phyloP scores from a whole-genome alignment of 768 basidiomycete genomes.

The Lentinula lateritia region DNA sequence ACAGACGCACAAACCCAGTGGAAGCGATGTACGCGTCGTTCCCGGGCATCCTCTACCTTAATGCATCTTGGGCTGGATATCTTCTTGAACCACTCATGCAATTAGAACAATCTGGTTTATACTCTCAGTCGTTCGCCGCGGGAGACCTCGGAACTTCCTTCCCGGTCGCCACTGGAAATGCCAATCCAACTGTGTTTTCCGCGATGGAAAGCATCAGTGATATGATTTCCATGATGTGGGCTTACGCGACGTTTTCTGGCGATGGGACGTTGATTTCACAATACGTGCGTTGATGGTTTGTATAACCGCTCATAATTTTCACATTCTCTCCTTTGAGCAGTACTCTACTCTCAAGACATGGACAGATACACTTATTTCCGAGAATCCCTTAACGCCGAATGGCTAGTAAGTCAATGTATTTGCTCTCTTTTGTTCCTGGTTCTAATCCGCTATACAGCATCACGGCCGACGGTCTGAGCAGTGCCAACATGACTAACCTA shows the following conservation, averaged over 20 bases:
- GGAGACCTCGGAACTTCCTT: slow-evolving; percentile 9
- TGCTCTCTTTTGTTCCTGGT: not conserved
- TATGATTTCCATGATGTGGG: slow-evolving; percentile 9
- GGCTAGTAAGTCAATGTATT: slow-evolving; percentile 5
- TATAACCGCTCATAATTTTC: not conserved
- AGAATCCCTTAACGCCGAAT: slow-evolving; percentile 3
- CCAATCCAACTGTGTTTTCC: not conserved
- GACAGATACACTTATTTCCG: not conserved
- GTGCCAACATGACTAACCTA: slow-evolving; percentile 9
- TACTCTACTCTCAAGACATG: slow-evolving; percentile 3
- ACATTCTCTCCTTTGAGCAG: not conserved
- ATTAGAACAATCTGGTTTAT: slow-evolving; percentile 3
- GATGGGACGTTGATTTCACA: slow-evolving; percentile 4
- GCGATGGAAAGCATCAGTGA: not conserved
- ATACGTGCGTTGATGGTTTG: slow-evolving; percentile 1
- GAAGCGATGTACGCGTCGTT: slow-evolving; percentile 34
- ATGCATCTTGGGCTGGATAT: slow-evolving; percentile 32
- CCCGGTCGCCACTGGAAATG: not conserved
- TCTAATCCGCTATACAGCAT: not conserved
- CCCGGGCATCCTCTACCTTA: slow-evolving; percentile 32
- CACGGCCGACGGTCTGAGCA: slow-evolving; percentile 3
- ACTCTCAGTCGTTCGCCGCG: slow-evolving; percentile 2
- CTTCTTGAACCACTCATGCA: slow-evolving; percentile 38
- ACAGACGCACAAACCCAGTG: slow-evolving; percentile 29
- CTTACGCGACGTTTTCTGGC: slow-evolving; percentile 10